Conservation (phyloP, 2,329 filamentous ascomycete species). For the Macroventuria anomochaeta region DNA sequence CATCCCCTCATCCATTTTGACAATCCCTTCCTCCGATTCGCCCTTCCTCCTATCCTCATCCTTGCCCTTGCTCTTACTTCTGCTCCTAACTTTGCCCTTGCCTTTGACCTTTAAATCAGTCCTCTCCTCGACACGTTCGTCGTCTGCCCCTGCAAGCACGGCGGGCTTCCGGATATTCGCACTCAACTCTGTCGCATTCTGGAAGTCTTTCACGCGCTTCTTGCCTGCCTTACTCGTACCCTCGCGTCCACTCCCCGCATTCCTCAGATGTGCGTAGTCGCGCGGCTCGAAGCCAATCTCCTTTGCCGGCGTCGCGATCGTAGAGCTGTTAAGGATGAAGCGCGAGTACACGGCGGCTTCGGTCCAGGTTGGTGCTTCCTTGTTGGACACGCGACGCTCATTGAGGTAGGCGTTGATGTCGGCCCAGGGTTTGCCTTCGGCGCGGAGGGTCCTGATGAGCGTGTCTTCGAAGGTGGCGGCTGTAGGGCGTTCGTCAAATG, state of each 20-base stretch:
- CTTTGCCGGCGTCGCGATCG: slow-evolving; percentile 25
- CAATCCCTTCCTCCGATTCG: background rate
- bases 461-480: slow-evolving; percentile 42
- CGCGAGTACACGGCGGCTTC: slow-evolving; percentile 45
- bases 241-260: slow-evolving; percentile 18
- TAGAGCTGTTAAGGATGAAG: slow-evolving; percentile 41
- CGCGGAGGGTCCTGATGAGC: slow-evolving; percentile 43
- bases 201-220: slow-evolving; percentile 33
- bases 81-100: background rate
- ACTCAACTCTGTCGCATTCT: slow-evolving; percentile 30
- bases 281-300: slow-evolving; percentile 42
- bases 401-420: slow-evolving; percentile 39
- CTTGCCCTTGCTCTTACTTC: background rate
- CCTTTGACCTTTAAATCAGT: background rate
- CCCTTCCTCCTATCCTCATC: slow-evolving; percentile 7
- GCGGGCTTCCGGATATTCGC: slow-evolving; percentile 28
- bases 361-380: slow-evolving; percentile 32
- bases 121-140: background rate
- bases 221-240: slow-evolving; percentile 23
- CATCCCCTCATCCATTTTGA: slow-evolving; percentile 1
- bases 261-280: slow-evolving; percentile 44
- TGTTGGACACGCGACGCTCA: slow-evolving; percentile 21
- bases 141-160: background rate
- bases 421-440: slow-evolving; percentile 36
- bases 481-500: background rate